Percentiles rank a stretch among this genome's conserved stretches.
These are phyloP conservation scores for Kodamaea plutei DNA, from an alignment of 1,139 yeast species.

Conservation along the genomic window DNA sequence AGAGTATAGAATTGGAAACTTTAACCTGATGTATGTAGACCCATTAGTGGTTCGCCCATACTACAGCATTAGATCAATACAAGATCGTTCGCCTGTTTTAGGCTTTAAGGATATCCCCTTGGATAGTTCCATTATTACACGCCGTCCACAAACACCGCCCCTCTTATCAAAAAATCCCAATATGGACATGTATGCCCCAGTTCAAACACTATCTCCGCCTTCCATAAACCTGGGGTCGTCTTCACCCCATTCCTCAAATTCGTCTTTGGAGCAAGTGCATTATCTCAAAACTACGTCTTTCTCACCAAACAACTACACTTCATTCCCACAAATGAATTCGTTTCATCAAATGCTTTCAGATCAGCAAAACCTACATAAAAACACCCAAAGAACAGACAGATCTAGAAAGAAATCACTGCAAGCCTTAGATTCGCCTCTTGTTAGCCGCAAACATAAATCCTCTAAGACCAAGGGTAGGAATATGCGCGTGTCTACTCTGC, in stretches of 20 bases:
- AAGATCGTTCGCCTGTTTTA: background rate
- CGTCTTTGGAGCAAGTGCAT: background rate
- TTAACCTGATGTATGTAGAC: background rate
- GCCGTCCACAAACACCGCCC: no score
- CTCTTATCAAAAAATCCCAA: no score
- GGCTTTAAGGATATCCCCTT: no score
- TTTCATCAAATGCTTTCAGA: background rate
- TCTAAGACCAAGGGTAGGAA: background rate
- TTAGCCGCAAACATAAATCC: background rate
- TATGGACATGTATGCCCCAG: no score
- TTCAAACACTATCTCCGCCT: no score
- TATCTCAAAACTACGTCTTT: no score
- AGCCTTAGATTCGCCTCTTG: background rate
- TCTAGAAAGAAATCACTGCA: background rate
- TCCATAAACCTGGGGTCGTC: background rate
- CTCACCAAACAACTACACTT: no score
- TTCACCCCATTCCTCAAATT: background rate
- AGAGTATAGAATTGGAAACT: conserved; percentile 1
- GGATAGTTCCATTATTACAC: no score
- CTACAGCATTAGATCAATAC: background rate
- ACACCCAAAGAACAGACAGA: background rate
- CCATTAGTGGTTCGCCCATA: background rate
- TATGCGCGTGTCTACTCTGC: background rate
- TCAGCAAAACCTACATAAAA: background rate
- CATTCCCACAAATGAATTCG: no score